Base-by-base conservation (phyloP, 805 yeast species). In the Hanseniaspora thailandica region DNA sequence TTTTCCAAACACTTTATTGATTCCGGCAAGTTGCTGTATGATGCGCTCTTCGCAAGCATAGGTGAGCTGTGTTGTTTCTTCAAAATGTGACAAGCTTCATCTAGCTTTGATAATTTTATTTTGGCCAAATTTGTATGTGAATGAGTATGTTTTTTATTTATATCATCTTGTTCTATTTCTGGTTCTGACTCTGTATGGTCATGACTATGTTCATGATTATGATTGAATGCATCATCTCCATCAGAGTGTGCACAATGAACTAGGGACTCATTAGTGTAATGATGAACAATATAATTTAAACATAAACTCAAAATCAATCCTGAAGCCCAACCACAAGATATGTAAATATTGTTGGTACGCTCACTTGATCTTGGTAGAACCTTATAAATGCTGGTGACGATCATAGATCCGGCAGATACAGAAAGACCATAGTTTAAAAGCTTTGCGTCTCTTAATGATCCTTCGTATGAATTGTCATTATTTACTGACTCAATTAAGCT, bases 401-500 rank as follows among this genome's bases (percentile, higher is more conserved):
- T 55, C 65, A 90, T 73, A 25, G 95, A 86, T 0, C 98, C 97
- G 0, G 90, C 73, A 58, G 89, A 80, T 47, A 89, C 67, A 0
- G 93, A 77, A 28, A 90, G 73, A 2, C 95, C 83, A 33, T 80
- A 80, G 38, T 85, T 80, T 56, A 90, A 73, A 62, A 89, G 81
- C 13, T 69, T 66, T 35, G 82, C 77, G 62, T 83, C 43, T 34
- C 43, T 43, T 13, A 43, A 13, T 2, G 53, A 41, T 6, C 43
- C 20, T 19, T 34, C 53, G 8, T 81, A 53, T 76, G 75, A 51
- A 76, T 73, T 41, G 84, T 72, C 36, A 74, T 68, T 63, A 84
- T 81, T 1, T 75, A 74, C 57, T 69, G 67, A 41, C 59, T 61
- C 7, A 56, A 58, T 2, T 76, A 75, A 52, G 69, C 57, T 50